Evolutionary conservation across 495 filamentous ascomycete genomes (phyloP).

Genomic region (Coniosporium apollinis): DNA sequence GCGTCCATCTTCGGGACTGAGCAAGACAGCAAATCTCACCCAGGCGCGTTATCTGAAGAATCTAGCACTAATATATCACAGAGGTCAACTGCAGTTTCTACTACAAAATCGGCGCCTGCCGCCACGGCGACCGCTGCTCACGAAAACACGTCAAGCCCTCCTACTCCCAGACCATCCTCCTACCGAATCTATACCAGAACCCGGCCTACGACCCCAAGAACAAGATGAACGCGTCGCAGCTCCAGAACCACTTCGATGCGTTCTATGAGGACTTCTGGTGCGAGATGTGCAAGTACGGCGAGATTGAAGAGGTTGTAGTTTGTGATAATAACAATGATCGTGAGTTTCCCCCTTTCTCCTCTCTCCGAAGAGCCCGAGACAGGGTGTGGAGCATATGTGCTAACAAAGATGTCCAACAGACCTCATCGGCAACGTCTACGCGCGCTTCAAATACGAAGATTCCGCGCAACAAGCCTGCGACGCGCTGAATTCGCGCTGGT

Average conservation of each 20-base stretch:
- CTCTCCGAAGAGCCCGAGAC: no score
- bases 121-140: slow-evolving; percentile 93
- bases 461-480: slow-evolving; percentile 86
- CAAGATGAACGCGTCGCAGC: slow-evolving; percentile 85
- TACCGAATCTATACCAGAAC: slow-evolving; percentile 98
- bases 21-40: no score
- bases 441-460: slow-evolving; percentile 99
- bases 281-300: slow-evolving; percentile 54
- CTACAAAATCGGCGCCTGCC: slow-evolving; percentile 97
- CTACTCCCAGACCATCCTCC: slow-evolving; percentile 91
- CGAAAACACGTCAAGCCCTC: slow-evolving; percentile 98
- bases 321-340: slow-evolving; percentile 73
- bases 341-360: slow-evolving; percentile 30
- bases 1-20: slow-evolving; percentile 99
- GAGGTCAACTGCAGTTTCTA: slow-evolving; percentile 59
- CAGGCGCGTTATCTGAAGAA: no score
- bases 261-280: slow-evolving; percentile 99
- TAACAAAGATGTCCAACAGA: slow-evolving; percentile 30
- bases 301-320: slow-evolving; percentile 32
- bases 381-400: slow-evolving; percentile 1
- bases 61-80: slow-evolving; percentile 5
- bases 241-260: slow-evolving; percentile 97
- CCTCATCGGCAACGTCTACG: slow-evolving; percentile 97
- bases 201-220: slow-evolving; percentile 92
- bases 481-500: slow-evolving; percentile 86